Percentiles rank a stretch among this genome's conserved stretches.
Evolutionary conservation across 106 monocot genomes (phyloP).

Genomic region (Acorus gramineus): DNA sequence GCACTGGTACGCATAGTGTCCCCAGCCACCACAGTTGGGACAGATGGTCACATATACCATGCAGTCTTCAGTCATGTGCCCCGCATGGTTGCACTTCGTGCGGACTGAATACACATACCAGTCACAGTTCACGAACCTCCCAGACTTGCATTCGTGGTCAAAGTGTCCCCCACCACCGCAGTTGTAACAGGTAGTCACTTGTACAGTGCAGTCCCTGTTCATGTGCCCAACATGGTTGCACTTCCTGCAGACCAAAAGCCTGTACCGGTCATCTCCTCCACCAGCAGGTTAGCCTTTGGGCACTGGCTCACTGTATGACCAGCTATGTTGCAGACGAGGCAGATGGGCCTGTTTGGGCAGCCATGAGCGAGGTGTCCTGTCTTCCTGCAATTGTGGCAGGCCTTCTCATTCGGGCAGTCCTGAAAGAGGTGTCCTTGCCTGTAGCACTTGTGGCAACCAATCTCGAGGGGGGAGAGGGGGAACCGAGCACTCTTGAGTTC

Average conservation of each 20-base stretch:
- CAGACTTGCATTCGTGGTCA: constrained; percentile 47
- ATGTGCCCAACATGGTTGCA: constrained; percentile 71
- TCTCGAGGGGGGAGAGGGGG: constrained; percentile 15
- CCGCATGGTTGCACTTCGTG: constrained; percentile 53
- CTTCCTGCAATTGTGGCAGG: constrained; percentile 76
- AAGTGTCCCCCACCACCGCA: constrained; percentile 58
- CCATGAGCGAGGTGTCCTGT: constrained; percentile 75
- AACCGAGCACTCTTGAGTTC: constrained; percentile 54
- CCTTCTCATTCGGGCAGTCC: constrained; percentile 67
- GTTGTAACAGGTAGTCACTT: constrained; percentile 32
- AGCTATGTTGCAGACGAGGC: constrained; percentile 68
- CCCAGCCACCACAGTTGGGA: constrained; percentile 47
- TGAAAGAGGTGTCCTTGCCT: constrained; percentile 59
- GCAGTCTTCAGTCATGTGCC: constrained; percentile 52
- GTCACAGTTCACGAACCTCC: constrained; percentile 27
- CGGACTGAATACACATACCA: constrained; percentile 30
- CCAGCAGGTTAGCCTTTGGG: constrained; percentile 33
- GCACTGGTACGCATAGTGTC: constrained; percentile 55
- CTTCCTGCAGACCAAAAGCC: constrained; percentile 35
- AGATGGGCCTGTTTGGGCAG: constrained; percentile 61
- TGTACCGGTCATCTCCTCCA: constrained; percentile 24
- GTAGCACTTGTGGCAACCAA: constrained; percentile 61
- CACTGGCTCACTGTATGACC: constrained; percentile 65
- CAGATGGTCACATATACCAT: constrained; percentile 25
- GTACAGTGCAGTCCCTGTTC: constrained; percentile 27